A percentile compares a stretch with the other conserved stretches of the same genome.
phyloP scores from a whole-genome alignment of 768 basidiomycete species.

The Xerocomus brunneocitrinus region DNA sequence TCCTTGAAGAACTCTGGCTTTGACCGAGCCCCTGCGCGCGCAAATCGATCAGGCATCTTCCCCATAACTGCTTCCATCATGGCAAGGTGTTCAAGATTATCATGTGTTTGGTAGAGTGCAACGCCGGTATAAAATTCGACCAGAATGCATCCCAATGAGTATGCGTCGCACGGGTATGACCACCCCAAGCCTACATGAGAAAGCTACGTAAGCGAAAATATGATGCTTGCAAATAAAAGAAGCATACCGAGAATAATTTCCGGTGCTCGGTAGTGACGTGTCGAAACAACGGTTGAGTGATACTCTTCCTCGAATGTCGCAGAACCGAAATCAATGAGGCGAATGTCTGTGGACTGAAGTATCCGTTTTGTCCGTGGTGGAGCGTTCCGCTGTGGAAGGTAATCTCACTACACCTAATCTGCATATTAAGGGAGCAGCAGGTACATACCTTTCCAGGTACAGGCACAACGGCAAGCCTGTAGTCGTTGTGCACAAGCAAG shows the following conservation, averaged over 20 bases:
- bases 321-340: slow-evolving; percentile 96
- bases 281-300: slow-evolving; percentile 96
- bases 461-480: slow-evolving; percentile 54
- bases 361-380: slow-evolving; percentile 70
- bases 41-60: slow-evolving; percentile 88
- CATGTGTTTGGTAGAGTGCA: slow-evolving; percentile 98
- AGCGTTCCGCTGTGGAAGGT: slow-evolving; percentile 50
- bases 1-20: slow-evolving; percentile 96
- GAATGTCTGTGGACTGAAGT: slow-evolving; percentile 84
- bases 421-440: neutral
- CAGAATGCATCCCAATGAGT: slow-evolving; percentile 96
- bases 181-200: slow-evolving; percentile 78
- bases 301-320: slow-evolving; percentile 98
- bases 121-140: slow-evolving; percentile 98
- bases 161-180: slow-evolving; percentile 98
- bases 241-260: slow-evolving; percentile 95
- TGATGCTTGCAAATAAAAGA: slow-evolving; percentile 9
- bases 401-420: slow-evolving; percentile 11
- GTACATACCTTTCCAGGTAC: slow-evolving; percentile 59
- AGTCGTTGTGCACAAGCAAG: slow-evolving; percentile 83
- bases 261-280: slow-evolving; percentile 96
- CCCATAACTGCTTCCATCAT: slow-evolving; percentile 99
- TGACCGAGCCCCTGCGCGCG: slow-evolving; percentile 64
- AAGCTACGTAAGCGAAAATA: slow-evolving; percentile 13
- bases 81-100: slow-evolving; percentile 97